These are phyloP conservation scores for Aspergillus steynii DNA, from an alignment of 495 filamentous ascomycete genomes.

Conservation along the genomic window DNA sequence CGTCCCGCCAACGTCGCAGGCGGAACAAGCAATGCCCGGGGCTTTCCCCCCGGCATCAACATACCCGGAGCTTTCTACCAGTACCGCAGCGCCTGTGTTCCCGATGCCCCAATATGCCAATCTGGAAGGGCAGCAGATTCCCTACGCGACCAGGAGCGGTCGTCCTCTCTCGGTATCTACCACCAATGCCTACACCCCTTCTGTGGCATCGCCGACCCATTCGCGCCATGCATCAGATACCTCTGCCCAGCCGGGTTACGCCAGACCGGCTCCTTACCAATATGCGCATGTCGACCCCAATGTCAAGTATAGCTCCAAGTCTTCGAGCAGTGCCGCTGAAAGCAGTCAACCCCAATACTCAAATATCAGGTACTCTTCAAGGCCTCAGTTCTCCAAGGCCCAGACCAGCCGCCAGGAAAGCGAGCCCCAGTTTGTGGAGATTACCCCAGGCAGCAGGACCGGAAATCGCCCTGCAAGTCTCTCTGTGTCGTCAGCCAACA, in stretches of 20 bases:
- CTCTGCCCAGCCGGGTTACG: slow-evolving; percentile 30
- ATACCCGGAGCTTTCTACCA: slow-evolving; percentile 24
- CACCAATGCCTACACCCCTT: slow-evolving; percentile 13
- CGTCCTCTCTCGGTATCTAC: slow-evolving; percentile 13
- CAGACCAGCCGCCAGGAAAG: slow-evolving; percentile 16
- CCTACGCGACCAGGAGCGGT: slow-evolving; percentile 28
- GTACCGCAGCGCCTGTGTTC: slow-evolving; percentile 20
- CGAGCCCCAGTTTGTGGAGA: slow-evolving; percentile 44
- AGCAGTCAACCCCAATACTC: slow-evolving; percentile 20
- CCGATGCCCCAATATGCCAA: slow-evolving; percentile 31
- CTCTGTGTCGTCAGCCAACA: slow-evolving; percentile 44
- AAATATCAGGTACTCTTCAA: slow-evolving; percentile 16
- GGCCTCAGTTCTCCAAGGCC: slow-evolving; percentile 20
- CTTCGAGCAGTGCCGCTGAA: slow-evolving; percentile 19
- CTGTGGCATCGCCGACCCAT: slow-evolving; percentile 15
- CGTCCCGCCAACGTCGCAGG: slow-evolving; percentile 40
- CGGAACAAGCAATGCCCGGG: slow-evolving; percentile 37
- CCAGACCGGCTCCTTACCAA: slow-evolving; percentile 36
- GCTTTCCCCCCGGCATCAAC: slow-evolving; percentile 35
- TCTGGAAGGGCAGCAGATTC: slow-evolving; percentile 15
- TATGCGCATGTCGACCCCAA: slow-evolving; percentile 48
- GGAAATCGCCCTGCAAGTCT: slow-evolving; percentile 35
- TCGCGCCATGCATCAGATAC: slow-evolving; percentile 33
- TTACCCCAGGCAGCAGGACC: slow-evolving; percentile 38
- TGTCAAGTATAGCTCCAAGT: slow-evolving; percentile 46